These are phyloP conservation scores for Tolypocladium amazonense DNA, from an alignment of 2,329 filamentous ascomycete genomes.

Conservation along the genomic window DNA sequence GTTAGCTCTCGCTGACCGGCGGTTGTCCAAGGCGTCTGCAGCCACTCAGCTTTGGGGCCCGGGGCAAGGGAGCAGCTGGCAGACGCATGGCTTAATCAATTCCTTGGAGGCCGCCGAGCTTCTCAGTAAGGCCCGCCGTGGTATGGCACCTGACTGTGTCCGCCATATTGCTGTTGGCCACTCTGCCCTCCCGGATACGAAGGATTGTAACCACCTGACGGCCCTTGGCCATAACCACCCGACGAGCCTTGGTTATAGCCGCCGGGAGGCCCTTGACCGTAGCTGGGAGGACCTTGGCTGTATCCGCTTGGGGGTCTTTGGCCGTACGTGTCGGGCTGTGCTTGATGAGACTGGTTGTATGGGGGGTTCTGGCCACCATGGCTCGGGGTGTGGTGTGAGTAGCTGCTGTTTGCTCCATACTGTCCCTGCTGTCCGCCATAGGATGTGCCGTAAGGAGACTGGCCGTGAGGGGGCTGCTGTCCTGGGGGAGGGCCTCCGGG, in stretches of 20 bases:
- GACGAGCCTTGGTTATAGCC: constrained; percentile 3
- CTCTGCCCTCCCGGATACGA: constrained; percentile 16
- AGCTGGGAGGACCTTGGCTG: constrained; percentile 2
- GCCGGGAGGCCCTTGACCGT: constrained; percentile 2
- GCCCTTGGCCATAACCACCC: constrained; percentile 4
- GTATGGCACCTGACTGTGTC: constrained; percentile 12
- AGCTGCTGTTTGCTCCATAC: constrained; percentile 9
- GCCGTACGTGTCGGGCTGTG: not conserved
- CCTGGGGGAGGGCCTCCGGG: constrained; percentile 5
- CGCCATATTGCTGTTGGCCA: constrained; percentile 17
- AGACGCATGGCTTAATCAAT: not conserved
- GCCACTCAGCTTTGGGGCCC: not conserved
- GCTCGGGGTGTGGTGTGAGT: constrained; percentile 10
- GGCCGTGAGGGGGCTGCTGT: constrained; percentile 7
- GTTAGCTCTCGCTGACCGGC: not conserved
- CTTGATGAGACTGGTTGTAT: constrained; percentile 8
- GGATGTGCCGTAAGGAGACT: constrained; percentile 10
- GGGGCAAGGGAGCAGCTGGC: not conserved
- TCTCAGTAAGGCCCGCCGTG: constrained; percentile 7
- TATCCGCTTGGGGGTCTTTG: constrained; percentile 5
- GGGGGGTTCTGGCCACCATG: constrained; percentile 10
- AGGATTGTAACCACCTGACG: constrained; percentile 15
- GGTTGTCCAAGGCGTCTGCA: not conserved
- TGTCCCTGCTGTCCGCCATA: constrained; percentile 13
- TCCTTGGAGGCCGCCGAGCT: not conserved